Conservation (phyloP, 345 rosid genomes). For the Melaleuca quinquenervia region DNA sequence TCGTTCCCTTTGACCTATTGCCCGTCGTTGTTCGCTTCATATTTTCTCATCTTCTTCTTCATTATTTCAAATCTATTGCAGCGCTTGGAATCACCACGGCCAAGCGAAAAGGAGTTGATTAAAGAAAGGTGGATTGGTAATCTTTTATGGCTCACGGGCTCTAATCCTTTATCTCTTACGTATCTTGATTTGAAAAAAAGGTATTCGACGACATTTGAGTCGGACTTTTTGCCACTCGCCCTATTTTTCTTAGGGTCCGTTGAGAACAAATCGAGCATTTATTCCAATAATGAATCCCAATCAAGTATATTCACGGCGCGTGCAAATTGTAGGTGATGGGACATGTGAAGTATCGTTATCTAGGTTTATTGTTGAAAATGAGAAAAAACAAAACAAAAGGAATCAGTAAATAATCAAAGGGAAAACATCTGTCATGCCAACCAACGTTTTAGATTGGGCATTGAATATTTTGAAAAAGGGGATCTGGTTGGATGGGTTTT, state of each 20-base stretch:
- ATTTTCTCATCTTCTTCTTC: not conserved
- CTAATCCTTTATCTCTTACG: not conserved
- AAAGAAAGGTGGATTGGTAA: not conserved
- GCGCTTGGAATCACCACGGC: not conserved
- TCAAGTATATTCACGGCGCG: fast-evolving
- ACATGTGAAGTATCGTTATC: not conserved
- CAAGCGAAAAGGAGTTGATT: not conserved
- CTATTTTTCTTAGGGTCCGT: not conserved
- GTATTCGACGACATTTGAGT: not conserved
- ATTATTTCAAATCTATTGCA: not conserved
- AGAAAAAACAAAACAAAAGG: no score
- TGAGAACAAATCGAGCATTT: not conserved
- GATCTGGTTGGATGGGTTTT: not conserved
- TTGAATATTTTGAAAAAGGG: not conserved
- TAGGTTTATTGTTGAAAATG: no score
- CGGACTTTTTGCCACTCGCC: not conserved
- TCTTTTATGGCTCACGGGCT: not conserved
- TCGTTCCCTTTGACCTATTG: not conserved
- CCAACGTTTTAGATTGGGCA: not conserved
- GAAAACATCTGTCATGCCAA: not conserved
- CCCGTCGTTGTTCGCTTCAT: not conserved
- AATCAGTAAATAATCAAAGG: no score
- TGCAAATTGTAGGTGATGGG: not conserved
- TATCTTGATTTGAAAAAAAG: not conserved
- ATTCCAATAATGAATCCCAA: not conserved